Evolutionary conservation across 345 rosid genomes (phyloP), one percentile per base, ranked within the genome.

Genomic region (Atalantia buxifolia): DNA sequence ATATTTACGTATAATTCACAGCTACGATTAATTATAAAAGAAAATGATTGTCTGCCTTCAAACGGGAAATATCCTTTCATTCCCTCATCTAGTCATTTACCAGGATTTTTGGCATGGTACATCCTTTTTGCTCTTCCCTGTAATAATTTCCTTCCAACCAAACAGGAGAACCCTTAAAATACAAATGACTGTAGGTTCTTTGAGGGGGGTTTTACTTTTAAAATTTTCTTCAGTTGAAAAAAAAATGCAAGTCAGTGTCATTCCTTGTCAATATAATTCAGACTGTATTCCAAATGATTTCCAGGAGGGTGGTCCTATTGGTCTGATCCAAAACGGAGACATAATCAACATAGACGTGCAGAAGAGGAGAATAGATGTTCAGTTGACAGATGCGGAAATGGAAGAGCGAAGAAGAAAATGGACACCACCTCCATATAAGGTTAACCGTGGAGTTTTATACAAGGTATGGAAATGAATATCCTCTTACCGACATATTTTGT

Each of bases 261-360:
- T 65, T 45, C 33, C 16, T 5, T 16, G 48, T 30, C 61, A 30
- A 25, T 25, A 14, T 70, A 13, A 13, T 67, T 22, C 50, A 53
- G 19, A 74, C 10, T 9, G 63, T 10, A 25, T 75, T 45, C 7
- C 18, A 48, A 59, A 35, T 63, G 33, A 66, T 72, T 69, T 84
- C 24, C 86, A 96, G 99, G 99, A 96, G 70, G 99, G 97, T 71
- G 99, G 99, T 78, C 98, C 98, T 2, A 96, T 96, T 10, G 99
- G 95, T 83, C 88, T 96, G 45, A 75, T 96, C 56, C 73, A 90
- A 82, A 83, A 90, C 7, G 99, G 98, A 73, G 98, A 94, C 83
- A 71, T 87, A 75, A 90, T 96, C 80, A 88, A 78, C 61, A 79
- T 96, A 22, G 95, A 96, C 84, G 92, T 96, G 66, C 83, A 81